Evolutionary conservation across 73 alveolate species (phyloP).

Genomic region (Loxodes magnus): DNA sequence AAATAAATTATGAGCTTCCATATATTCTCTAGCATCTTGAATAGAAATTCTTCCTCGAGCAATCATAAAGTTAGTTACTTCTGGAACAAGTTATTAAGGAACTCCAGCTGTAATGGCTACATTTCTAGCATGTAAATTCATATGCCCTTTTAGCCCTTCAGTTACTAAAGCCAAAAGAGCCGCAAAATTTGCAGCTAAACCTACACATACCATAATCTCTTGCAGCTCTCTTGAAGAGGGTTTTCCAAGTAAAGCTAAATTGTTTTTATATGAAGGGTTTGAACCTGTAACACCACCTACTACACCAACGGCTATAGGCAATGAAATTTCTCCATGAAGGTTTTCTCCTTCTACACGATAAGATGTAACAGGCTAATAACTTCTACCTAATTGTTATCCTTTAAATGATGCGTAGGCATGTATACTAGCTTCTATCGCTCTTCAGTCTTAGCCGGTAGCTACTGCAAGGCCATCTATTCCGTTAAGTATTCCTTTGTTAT

Average conservation of each 20-base stretch:
- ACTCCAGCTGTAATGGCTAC: conserved; percentile 89
- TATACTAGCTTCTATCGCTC: conserved; percentile 94
- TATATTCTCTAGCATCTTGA: conserved; percentile 71
- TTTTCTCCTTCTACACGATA: conserved; percentile 48
- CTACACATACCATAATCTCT: conserved; percentile 81
- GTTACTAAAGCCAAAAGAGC: conserved; percentile 87
- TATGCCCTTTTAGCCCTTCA: conserved; percentile 96
- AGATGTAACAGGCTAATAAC: conserved; percentile 81
- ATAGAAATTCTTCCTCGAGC: conserved; percentile 59
- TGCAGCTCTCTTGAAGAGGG: conserved; percentile 76
- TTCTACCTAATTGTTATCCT: conserved; percentile 43
- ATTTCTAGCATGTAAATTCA: conserved; percentile 92
- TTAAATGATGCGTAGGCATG: conserved; percentile 93
- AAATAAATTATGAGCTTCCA: conserved; percentile 68
- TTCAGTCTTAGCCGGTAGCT: conserved; percentile 96
- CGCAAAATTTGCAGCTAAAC: conserved; percentile 92
- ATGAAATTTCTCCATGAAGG: conserved; percentile 65
- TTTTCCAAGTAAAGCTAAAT: conserved; percentile 48
- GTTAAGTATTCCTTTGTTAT: conserved; percentile 95
- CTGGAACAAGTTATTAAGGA: conserved; percentile 74
- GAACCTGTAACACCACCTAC: conserved; percentile 91
- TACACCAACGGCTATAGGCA: conserved; percentile 94
- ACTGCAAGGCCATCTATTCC: conserved; percentile 97
- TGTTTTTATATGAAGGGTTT: conserved; percentile 65
- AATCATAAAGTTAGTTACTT: conserved; percentile 87